Percentiles rank a stretch among this genome's conserved stretches.
phyloP scores from a whole-genome alignment of 306 rosid species.

The Sicyos baderoa region DNA sequence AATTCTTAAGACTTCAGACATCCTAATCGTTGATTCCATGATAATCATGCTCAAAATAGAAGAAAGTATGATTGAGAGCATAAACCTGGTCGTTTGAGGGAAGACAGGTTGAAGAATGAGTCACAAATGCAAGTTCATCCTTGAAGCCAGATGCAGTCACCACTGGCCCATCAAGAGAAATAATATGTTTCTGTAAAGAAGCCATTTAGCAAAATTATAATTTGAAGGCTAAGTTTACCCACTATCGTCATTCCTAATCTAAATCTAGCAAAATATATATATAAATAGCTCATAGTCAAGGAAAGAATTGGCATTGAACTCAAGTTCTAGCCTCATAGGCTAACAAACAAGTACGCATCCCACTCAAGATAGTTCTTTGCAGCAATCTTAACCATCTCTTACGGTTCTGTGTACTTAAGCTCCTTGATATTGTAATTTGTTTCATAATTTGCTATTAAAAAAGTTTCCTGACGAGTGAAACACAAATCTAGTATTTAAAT shows the following conservation, averaged over 20 bases:
- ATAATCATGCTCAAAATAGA: neutral
- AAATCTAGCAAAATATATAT: no score
- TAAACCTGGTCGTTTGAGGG: conserved; percentile 76
- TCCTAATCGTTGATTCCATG: conserved; percentile 5
- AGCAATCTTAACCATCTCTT: neutral
- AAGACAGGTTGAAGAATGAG: conserved; percentile 61
- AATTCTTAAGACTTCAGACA: neutral
- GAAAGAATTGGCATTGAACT: no score
- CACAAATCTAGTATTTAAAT: neutral
- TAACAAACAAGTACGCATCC: neutral
- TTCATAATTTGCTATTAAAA: neutral
- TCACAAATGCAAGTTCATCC: conserved; percentile 76
- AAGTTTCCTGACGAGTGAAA: neutral
- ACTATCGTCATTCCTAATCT: neutral
- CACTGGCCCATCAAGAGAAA: conserved; percentile 78
- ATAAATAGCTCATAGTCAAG: no score
- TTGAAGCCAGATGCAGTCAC: conserved; percentile 89
- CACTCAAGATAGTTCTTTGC: neutral
- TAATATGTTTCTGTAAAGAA: conserved; percentile 58
- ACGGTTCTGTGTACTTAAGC: no score
- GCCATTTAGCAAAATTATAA: conserved; percentile 21
- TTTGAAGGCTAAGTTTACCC: neutral
- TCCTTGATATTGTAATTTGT: neutral
- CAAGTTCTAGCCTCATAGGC: neutral
- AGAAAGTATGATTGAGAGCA: neutral